phyloP scores from a whole-genome alignment of 805 yeast species.

The Phaffomyces antillensis region DNA sequence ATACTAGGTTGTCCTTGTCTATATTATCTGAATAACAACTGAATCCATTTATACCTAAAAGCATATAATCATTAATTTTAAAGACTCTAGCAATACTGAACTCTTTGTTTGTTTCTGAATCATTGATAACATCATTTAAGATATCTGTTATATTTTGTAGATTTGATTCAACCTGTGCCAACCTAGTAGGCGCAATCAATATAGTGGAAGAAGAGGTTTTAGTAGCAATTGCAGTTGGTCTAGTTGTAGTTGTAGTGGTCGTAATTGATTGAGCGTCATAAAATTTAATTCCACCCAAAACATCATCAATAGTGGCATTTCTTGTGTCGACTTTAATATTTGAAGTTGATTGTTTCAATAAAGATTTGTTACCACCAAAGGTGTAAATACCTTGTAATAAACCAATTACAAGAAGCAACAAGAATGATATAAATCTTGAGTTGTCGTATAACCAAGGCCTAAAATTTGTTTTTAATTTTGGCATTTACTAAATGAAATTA shows the following conservation, averaged over 20 bases:
- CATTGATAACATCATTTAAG: not conserved
- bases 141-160: not conserved
- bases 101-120: not conserved
- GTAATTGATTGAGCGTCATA: not conserved
- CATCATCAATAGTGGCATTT: constrained; percentile 4
- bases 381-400: constrained; percentile 3
- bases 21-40: constrained; percentile 3
- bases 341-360: constrained; percentile 4
- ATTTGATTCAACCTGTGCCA: not conserved
- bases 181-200: not conserved
- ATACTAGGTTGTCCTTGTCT: not conserved
- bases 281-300: constrained; percentile 4
- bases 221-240: not conserved
- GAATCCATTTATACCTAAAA: constrained; percentile 2
- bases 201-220: not conserved
- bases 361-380: not conserved
- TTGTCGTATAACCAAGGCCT: not conserved
- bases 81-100: constrained; percentile 8
- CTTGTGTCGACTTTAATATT: constrained; percentile 7
- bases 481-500: no score
- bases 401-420: not conserved
- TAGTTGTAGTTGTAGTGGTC: not conserved
- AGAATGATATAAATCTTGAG: not conserved
- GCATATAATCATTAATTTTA: constrained; percentile 3
- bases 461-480: not conserved